phyloP scores from a whole-genome alignment of 306 rosid genomes.

The Psophocarpus tetragonolobus region DNA sequence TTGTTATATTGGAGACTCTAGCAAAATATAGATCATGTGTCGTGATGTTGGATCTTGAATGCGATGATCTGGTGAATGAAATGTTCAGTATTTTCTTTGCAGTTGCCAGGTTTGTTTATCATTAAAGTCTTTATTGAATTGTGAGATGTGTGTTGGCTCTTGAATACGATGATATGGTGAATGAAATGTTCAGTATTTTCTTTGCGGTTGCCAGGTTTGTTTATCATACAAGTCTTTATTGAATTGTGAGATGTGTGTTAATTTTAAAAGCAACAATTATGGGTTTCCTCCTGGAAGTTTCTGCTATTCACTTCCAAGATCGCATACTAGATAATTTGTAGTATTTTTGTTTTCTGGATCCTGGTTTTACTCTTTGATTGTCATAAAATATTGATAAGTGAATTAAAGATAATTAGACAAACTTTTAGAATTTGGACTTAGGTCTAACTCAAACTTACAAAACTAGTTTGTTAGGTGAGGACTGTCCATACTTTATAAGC shows the following conservation, averaged over 20 bases:
- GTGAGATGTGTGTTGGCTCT: constrained; percentile 71
- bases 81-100: constrained; percentile 87
- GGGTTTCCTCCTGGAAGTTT: constrained; percentile 23
- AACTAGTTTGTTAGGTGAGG: no score
- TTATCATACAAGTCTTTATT: constrained; percentile 17
- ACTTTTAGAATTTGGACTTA: no score
- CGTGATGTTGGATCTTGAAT: constrained; percentile 99
- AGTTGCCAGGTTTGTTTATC: constrained; percentile 81
- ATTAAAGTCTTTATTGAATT: constrained; percentile 8
- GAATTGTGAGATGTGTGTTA: background rate
- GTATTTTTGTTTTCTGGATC: background rate
- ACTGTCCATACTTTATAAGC: no score
- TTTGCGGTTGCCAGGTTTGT: constrained; percentile 88
- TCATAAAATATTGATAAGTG: background rate
- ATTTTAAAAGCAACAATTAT: background rate
- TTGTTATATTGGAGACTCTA: constrained; percentile 94
- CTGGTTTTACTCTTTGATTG: background rate
- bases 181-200: constrained; percentile 90
- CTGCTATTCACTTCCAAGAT: constrained; percentile 11
- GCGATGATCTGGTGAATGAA: constrained; percentile 88
- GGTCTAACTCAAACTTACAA: no score
- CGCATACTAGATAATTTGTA: constrained; percentile 3
- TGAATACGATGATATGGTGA: constrained; percentile 92
- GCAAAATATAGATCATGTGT: constrained; percentile 98
- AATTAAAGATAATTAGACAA: constrained; percentile 5